Percentiles rank a stretch among this genome's conserved stretches.
Evolutionary conservation across 805 yeast genomes (phyloP).

Genomic region (Priceomyces melissophilus): DNA sequence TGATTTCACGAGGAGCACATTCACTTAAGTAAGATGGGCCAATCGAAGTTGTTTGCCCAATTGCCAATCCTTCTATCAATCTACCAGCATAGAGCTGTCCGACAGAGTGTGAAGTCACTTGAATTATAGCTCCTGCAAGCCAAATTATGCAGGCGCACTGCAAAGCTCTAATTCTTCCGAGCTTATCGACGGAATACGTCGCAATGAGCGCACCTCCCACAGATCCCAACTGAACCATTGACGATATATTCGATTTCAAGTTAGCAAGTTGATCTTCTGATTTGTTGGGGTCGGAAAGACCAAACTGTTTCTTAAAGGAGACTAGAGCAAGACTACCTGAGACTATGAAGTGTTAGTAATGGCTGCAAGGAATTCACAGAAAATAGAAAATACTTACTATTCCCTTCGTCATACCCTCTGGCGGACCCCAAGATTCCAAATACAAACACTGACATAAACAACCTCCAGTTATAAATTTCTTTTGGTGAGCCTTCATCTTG

Average conservation of each 20-base stretch:
- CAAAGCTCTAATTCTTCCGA: constrained; percentile 51
- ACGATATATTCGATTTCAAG: constrained; percentile 49
- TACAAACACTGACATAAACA: constrained; percentile 43
- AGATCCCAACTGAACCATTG: constrained; percentile 58
- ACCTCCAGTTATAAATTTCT: constrained; percentile 45
- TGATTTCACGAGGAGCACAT: constrained; percentile 47
- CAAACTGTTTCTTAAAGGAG: constrained; percentile 42
- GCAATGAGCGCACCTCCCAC: constrained; percentile 53
- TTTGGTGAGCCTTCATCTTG: constrained; percentile 34
- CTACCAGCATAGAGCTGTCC: constrained; percentile 58
- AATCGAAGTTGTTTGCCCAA: constrained; percentile 56
- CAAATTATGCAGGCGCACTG: constrained; percentile 42
- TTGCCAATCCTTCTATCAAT: constrained; percentile 50
- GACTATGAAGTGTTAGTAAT: constrained; percentile 10
- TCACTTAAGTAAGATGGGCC: constrained; percentile 57
- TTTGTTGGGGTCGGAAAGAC: constrained; percentile 38
- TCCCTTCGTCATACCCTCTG: constrained; percentile 59
- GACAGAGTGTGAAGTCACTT: constrained; percentile 41
- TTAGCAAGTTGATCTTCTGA: constrained; percentile 38
- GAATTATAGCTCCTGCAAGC: constrained; percentile 47
- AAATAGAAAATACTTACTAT: constrained; percentile 10
- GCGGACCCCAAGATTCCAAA: constrained; percentile 57
- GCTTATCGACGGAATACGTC: constrained; percentile 43
- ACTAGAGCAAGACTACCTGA: constrained; percentile 44
- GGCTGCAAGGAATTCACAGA: background rate